Base-by-base conservation (phyloP, 768 basidiomycete species). In the Pleurotus platypus region DNA sequence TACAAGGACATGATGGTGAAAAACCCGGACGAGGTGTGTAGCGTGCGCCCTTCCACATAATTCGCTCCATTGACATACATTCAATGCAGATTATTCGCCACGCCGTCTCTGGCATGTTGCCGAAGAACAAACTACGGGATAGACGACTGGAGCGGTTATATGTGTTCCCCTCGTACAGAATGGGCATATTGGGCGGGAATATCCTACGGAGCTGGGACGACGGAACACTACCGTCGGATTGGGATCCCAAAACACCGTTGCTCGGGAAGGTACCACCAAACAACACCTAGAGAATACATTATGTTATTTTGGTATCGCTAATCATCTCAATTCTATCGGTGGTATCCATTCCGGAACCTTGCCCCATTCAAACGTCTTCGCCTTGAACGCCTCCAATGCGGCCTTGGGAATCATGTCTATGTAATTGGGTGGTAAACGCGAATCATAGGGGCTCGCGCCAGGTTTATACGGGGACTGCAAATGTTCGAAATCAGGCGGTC, bases 51-150 rank as follows among this genome's bases (percentile, higher is more conserved):
- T 24, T 37, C 39, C 48, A 20, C 56, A 18, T 18, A 51, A 24
- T 45, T 9, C 13, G 43, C 50, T 30, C 16, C 54, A 3, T 40
- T 18, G 16, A 11, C 22, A 24, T 24, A 35, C 35, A 8, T 42
- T 26, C 15, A 15, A 7, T 56, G 13, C 67, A 99, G 97, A 92
- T 98, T 63, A 93, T 99, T 57, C 86, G 93, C 11, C 85, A 92
- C 62, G 97, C 97, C 3, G 97, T 99, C 3, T 90, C 96, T 9
- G 93, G 96, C 64, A 99, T 99, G 97, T 78, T 99, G 55, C 97
- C 96, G 35, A 99, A 98, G 75, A 99, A 99, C 78, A 95, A 90
- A 61, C 84, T 97, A 59, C 85, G 97, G 22, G 91, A 96, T 47
- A 80, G 91, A 46, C 82, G 97, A 37, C 72, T 99, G 49, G 92